Evolutionary conservation across 768 basidiomycete species (phyloP).

Genomic region (Psilocybe subaeruginosa): DNA sequence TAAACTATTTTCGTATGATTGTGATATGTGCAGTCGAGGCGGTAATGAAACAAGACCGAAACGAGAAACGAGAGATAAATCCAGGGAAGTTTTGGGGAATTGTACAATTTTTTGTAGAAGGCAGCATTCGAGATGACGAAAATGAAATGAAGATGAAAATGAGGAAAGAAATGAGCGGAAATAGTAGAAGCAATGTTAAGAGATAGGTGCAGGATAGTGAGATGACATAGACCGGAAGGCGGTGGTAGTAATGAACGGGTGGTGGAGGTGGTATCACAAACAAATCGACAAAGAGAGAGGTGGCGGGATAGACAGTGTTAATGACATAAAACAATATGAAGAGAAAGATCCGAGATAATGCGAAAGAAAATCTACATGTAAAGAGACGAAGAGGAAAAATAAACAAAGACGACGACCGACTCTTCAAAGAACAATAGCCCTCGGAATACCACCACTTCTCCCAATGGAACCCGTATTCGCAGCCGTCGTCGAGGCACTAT

Average conservation of each 20-base stretch:
- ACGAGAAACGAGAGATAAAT: too few relatives aligned
- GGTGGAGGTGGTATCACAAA: background rate
- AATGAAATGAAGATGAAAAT: too few relatives aligned
- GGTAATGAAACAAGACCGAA: too few relatives aligned
- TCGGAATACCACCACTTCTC: background rate
- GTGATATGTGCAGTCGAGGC: too few relatives aligned
- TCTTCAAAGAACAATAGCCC: constrained; percentile 5
- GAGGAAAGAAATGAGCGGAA: background rate
- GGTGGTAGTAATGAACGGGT: background rate
- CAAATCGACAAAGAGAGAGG: background rate
- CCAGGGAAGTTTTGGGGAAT: too few relatives aligned
- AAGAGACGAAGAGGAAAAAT: background rate
- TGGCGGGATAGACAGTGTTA: background rate
- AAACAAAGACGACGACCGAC: background rate
- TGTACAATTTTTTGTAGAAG: too few relatives aligned
- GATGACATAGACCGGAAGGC: background rate
- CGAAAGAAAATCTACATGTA: background rate
- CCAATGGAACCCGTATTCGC: background rate
- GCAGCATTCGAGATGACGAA: too few relatives aligned
- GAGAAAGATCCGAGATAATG: background rate
- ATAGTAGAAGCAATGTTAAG: background rate
- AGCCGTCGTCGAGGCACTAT: background rate
- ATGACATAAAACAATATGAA: background rate
- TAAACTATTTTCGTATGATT: too few relatives aligned
- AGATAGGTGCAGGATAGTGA: background rate